Evolutionary conservation across 441 rosid genomes (phyloP).

Genomic region (Dalechampia spathulata): DNA sequence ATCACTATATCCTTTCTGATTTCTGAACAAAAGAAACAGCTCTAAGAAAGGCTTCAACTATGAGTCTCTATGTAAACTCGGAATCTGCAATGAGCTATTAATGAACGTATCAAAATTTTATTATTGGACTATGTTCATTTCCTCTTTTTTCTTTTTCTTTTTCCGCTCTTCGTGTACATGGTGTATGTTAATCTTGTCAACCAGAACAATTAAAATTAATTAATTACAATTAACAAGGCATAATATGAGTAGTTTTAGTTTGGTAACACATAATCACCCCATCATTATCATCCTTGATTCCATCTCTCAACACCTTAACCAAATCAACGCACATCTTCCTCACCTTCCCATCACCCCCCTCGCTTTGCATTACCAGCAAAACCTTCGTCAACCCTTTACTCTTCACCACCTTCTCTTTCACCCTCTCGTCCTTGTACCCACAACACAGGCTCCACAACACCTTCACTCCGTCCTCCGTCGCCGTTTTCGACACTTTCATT

Average conservation of each 20-base stretch:
- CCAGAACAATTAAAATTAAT: background rate
- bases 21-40: too few species aligned
- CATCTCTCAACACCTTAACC: slow-evolving; percentile 38
- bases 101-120: too few species aligned
- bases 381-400: slow-evolving; percentile 59
- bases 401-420: slow-evolving; percentile 50
- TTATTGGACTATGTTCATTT: too few species aligned
- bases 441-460: slow-evolving; percentile 73
- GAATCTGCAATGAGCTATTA: too few species aligned
- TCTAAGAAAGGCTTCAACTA: too few species aligned
- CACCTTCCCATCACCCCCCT: slow-evolving; percentile 40
- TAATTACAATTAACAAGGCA: slow-evolving; percentile 22
- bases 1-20: too few species aligned
- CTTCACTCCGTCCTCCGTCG: slow-evolving; percentile 69
- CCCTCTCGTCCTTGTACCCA: slow-evolving; percentile 43
- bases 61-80: too few species aligned
- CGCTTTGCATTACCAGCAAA: slow-evolving; percentile 71
- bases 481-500: slow-evolving; percentile 55
- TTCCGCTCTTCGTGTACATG: too few species aligned
- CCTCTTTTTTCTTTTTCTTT: too few species aligned
- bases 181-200: too few species aligned
- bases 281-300: background rate
- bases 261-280: slow-evolving; percentile 22
- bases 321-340: slow-evolving; percentile 58
- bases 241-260: slow-evolving; percentile 37